phyloP scores from a whole-genome alignment of 495 filamentous ascomycete genomes.

The Neurospora tetrasperma region DNA sequence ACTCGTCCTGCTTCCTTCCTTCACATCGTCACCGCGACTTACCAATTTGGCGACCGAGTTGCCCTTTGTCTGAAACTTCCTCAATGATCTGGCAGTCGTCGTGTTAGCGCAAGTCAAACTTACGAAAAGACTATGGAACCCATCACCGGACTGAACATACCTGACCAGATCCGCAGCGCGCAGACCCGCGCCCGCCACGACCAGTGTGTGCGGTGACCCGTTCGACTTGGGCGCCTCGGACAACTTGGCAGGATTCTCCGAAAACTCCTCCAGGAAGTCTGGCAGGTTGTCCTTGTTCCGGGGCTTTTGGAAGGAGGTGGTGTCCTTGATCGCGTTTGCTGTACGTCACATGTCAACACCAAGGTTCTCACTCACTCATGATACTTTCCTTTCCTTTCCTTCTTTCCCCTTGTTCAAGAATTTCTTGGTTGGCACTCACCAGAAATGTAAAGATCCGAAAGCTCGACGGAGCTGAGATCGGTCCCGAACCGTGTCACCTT shows the following conservation, averaged over 20 bases:
- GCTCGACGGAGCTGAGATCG: conserved; percentile 69
- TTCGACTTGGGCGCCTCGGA: conserved; percentile 52
- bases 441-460: conserved; percentile 71
- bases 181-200: conserved; percentile 68
- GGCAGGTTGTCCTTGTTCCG: conserved; percentile 62
- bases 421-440: conserved; percentile 38
- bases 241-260: conserved; percentile 43
- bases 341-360: not conserved
- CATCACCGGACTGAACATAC: conserved; percentile 25
- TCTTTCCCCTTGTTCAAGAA: not conserved
- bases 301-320: conserved; percentile 54
- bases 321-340: conserved; percentile 49
- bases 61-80: conserved; percentile 67
- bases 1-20: not conserved
- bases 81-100: conserved; percentile 46
- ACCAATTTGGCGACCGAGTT: conserved; percentile 70
- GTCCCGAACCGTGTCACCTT: conserved; percentile 66
- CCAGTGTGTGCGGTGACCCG: conserved; percentile 78
- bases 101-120: not conserved
- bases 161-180: conserved; percentile 71
- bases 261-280: conserved; percentile 60
- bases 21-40: conserved; percentile 3
- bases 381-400: not conserved
- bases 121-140: not conserved
- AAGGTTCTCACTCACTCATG: not conserved